Conservation (phyloP, 768 basidiomycete genomes). For the Lepiota brunneoincarnata region DNA sequence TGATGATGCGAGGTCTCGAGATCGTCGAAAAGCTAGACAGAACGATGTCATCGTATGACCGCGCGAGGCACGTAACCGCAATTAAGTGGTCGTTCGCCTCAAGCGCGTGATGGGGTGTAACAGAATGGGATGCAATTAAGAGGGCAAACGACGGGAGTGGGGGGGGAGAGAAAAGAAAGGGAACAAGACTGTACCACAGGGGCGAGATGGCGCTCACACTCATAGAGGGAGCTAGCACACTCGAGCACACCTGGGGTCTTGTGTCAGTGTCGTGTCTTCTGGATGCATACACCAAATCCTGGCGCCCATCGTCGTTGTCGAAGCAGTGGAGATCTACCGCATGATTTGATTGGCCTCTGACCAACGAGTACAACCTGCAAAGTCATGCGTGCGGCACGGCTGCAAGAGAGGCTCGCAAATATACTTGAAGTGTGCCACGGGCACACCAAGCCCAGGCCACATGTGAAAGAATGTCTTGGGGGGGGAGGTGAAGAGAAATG, state of each 20-base stretch:
- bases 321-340: conserved; percentile 20
- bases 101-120: conserved; percentile 54
- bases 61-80: conserved; percentile 81
- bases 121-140: conserved; percentile 44
- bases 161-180: conserved; percentile 47
- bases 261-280: conserved; percentile 64
- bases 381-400: conserved; percentile 52
- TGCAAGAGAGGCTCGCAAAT: conserved; percentile 36
- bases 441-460: conserved; percentile 16
- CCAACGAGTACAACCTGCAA: conserved; percentile 28
- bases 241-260: conserved; percentile 64
- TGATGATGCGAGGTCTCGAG: conserved; percentile 25
- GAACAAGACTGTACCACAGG: conserved; percentile 56
- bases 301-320: conserved; percentile 51
- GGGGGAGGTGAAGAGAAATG: conserved; percentile 1
- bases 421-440: conserved; percentile 9
- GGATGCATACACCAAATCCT: conserved; percentile 15
- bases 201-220: conserved; percentile 53
- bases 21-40: conserved; percentile 24
- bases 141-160: conserved; percentile 35
- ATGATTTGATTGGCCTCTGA: conserved; percentile 36
- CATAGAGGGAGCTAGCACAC: conserved; percentile 45
- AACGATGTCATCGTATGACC: conserved; percentile 75
- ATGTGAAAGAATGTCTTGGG: conserved; percentile 14
- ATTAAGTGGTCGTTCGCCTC: conserved; percentile 77